These are phyloP conservation scores for Hawksworthiomyces lignivorus DNA, from an alignment of 2,329 filamentous ascomycete genomes.

Conservation along the genomic window DNA sequence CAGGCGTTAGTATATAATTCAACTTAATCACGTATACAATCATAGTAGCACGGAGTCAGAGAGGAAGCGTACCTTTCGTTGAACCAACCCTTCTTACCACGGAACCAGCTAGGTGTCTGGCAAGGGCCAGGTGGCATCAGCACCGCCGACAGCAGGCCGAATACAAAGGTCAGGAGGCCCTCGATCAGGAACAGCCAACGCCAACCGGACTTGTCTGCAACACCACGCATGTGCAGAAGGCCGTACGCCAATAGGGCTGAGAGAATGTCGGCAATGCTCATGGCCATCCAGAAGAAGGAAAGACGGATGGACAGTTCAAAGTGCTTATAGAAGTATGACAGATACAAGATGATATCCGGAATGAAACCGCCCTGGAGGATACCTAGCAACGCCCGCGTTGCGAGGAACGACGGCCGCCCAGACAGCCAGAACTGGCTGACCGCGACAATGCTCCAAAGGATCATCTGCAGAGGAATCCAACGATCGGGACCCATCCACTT, in stretches of 20 bases:
- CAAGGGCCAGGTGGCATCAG: conserved; percentile 46
- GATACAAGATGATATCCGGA: conserved; percentile 34
- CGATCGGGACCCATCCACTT: conserved; percentile 52
- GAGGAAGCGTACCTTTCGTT: conserved; percentile 32
- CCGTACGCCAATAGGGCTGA: conserved; percentile 31
- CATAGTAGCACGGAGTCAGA: too few species aligned
- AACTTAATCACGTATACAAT: too few species aligned
- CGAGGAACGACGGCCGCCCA: conserved; percentile 31
- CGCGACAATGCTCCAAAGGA: conserved; percentile 47
- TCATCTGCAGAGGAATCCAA: conserved; percentile 54
- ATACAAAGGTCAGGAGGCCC: conserved; percentile 33
- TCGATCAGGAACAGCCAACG: conserved; percentile 52
- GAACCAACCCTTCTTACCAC: conserved; percentile 51
- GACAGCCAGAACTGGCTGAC: conserved; percentile 36
- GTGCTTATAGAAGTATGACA: conserved; percentile 38
- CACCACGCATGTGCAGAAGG: conserved; percentile 32
- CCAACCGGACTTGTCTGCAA: conserved; percentile 30
- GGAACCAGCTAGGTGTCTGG: conserved; percentile 47
- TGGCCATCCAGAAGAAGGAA: conserved; percentile 34
- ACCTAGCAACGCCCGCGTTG: conserved; percentile 30
- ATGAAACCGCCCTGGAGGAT: conserved; percentile 40
- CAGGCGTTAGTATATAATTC: too few species aligned
- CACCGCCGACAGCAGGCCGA: conserved; percentile 46
- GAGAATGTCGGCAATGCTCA: conserved; percentile 32
- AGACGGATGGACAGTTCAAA: conserved; percentile 31